Percentiles rank a stretch among this genome's conserved stretches.
phyloP scores from a whole-genome alignment of 306 rosid genomes.

The Prosopis cineraria region DNA sequence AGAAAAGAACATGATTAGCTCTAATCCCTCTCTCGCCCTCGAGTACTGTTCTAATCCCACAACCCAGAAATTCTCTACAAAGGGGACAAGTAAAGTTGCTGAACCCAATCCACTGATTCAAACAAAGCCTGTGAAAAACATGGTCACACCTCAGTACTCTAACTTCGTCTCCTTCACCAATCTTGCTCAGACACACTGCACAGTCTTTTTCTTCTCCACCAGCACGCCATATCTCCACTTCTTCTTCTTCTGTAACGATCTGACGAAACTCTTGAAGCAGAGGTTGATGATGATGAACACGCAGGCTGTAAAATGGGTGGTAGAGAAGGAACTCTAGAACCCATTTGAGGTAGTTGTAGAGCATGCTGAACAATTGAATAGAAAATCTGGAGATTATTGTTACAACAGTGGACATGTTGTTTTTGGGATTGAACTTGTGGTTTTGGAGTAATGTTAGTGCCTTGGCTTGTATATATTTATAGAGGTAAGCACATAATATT shows the following conservation, averaged over 20 bases:
- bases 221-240: not conserved
- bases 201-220: constrained; percentile 24
- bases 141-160: constrained; percentile 49
- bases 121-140: constrained; percentile 45
- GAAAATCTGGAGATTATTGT: not conserved
- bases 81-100: constrained; percentile 47
- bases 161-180: constrained; percentile 52
- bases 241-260: not conserved
- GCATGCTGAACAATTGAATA: not conserved
- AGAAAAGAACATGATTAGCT: constrained; percentile 35
- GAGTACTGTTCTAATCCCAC: not conserved
- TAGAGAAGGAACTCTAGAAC: constrained; percentile 29
- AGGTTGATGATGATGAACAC: not conserved
- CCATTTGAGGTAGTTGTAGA: constrained; percentile 42
- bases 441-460: no score
- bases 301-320: constrained; percentile 36
- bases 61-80: constrained; percentile 44
- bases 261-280: not conserved
- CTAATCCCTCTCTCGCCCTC: not conserved
- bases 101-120: constrained; percentile 42
- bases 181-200: constrained; percentile 44
- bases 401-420: not conserved
- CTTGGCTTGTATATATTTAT: no score
- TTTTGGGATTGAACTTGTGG: not conserved
- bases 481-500: not conserved